Percentiles rank a stretch among this genome's conserved stretches.
Conservation (phyloP, 441 rosid species). For the Eutrema salsugineum region DNA sequence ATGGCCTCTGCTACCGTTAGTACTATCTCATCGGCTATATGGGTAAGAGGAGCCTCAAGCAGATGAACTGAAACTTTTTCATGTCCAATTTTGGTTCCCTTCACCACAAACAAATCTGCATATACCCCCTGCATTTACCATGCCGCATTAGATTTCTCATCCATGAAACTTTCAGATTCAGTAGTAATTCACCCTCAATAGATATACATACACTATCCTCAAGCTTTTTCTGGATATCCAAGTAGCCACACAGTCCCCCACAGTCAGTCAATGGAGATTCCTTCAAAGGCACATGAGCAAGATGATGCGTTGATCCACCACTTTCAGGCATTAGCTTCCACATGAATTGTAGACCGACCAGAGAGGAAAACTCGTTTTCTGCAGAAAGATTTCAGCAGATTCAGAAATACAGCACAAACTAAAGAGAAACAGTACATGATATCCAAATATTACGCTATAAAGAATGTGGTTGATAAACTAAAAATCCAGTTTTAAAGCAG, state of each 20-base stretch:
- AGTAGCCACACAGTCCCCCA: constrained; percentile 89
- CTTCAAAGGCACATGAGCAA: constrained; percentile 88
- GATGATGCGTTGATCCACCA: constrained; percentile 65
- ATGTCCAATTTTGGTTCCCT: constrained; percentile 84
- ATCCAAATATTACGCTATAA: neutral
- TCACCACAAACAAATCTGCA: constrained; percentile 86
- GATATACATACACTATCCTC: constrained; percentile 72
- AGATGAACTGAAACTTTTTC: constrained; percentile 85
- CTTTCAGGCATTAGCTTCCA: constrained; percentile 76
- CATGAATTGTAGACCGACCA: constrained; percentile 90
- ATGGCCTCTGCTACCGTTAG: constrained; percentile 97
- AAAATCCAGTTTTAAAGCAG: neutral
- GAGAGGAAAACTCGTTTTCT: constrained; percentile 92
- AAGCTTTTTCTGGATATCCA: constrained; percentile 76
- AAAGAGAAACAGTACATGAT: neutral
- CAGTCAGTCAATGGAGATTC: constrained; percentile 95
- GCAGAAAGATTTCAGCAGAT: constrained; percentile 31
- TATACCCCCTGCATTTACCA: constrained; percentile 69
- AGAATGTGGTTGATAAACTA: neutral
- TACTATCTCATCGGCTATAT: constrained; percentile 69
- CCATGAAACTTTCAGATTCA: constrained; percentile 4
- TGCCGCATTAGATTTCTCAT: constrained; percentile 5
- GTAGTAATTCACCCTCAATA: constrained; percentile 19
- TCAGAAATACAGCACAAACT: constrained; percentile 7
- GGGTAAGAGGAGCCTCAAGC: constrained; percentile 66